Percentiles rank a stretch among this genome's conserved stretches.
Conservation (phyloP, 2,329 filamentous ascomycete genomes). For the Penicillium nordicum region DNA sequence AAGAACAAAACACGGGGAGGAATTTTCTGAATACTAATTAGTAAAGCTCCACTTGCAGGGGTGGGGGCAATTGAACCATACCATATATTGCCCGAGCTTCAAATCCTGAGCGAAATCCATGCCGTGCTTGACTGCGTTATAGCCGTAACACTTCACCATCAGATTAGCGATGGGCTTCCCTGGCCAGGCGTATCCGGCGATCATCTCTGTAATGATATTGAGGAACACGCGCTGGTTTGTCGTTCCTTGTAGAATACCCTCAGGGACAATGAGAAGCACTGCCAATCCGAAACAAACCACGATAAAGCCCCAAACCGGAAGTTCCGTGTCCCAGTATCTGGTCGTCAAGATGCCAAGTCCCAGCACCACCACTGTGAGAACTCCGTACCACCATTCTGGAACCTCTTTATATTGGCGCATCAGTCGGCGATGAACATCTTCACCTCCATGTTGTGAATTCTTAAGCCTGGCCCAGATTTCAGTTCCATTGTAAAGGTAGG, state of each 20-base stretch:
- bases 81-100: constrained; percentile 35
- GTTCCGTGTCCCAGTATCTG: constrained; percentile 34
- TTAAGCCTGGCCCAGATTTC: constrained; percentile 36
- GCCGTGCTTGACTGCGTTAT: constrained; percentile 34
- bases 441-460: constrained; percentile 38
- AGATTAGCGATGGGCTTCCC: constrained; percentile 37
- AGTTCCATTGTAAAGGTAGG: constrained; percentile 33
- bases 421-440: constrained; percentile 62
- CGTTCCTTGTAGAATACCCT: constrained; percentile 37
- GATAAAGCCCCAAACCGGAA: constrained; percentile 42
- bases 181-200: constrained; percentile 33
- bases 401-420: constrained; percentile 63
- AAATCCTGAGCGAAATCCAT: constrained; percentile 34
- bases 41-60: background rate
- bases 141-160: constrained; percentile 36
- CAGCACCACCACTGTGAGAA: constrained; percentile 32
- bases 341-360: constrained; percentile 34
- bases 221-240: constrained; percentile 31
- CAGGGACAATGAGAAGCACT: constrained; percentile 40
- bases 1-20: constrained; percentile 33
- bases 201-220: constrained; percentile 35
- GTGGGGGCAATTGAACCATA: background rate
- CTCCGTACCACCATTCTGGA: constrained; percentile 60
- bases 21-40: constrained; percentile 20
- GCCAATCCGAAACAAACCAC: constrained; percentile 39